Evolutionary conservation across 2,329 filamentous ascomycete species (phyloP).

Genomic region (Microcyclosporella mali): DNA sequence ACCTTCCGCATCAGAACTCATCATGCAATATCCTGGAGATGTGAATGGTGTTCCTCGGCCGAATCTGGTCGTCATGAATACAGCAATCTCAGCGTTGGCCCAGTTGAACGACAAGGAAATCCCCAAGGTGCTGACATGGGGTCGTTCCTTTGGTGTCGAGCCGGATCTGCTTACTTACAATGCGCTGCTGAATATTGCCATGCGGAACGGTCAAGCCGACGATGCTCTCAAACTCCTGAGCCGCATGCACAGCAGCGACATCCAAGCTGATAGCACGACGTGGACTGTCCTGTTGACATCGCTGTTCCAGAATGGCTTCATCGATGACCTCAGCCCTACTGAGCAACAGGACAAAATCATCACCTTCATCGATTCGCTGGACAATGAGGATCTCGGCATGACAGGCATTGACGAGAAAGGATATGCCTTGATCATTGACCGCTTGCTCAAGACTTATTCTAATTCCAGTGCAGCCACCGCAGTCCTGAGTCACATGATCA

Average conservation of each 20-base stretch:
- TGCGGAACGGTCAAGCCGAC: conserved; percentile 22
- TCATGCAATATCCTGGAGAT: conserved; percentile 19
- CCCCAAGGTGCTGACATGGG: conserved; percentile 48
- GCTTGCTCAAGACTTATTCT: conserved; percentile 47
- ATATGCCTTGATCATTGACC: conserved; percentile 65
- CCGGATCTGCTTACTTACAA: conserved; percentile 31
- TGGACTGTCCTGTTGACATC: conserved; percentile 66
- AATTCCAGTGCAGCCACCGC: conserved; percentile 50
- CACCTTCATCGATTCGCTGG: conserved; percentile 52
- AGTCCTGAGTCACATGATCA: conserved; percentile 58
- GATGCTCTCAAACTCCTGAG: conserved; percentile 35
- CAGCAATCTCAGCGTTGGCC: conserved; percentile 60
- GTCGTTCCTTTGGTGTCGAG: conserved; percentile 30
- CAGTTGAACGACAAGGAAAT: conserved; percentile 46
- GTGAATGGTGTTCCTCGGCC: conserved; percentile 50
- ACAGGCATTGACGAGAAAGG: conserved; percentile 51
- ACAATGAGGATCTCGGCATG: conserved; percentile 43
- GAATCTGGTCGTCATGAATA: conserved; percentile 61
- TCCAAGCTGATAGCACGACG: conserved; percentile 52
- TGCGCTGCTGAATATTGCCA: conserved; percentile 27
- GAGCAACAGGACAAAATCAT: conserved; percentile 53
- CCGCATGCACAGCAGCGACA: conserved; percentile 39
- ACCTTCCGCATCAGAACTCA: conserved; percentile 11
- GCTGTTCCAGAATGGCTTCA: conserved; percentile 45
- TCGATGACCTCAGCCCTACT: conserved; percentile 37